A percentile compares a stretch with the other conserved stretches of the same genome.
Evolutionary conservation across 1,284 basidiomycete genomes (phyloP).

Genomic region (Rhodotorula glutinis): DNA sequence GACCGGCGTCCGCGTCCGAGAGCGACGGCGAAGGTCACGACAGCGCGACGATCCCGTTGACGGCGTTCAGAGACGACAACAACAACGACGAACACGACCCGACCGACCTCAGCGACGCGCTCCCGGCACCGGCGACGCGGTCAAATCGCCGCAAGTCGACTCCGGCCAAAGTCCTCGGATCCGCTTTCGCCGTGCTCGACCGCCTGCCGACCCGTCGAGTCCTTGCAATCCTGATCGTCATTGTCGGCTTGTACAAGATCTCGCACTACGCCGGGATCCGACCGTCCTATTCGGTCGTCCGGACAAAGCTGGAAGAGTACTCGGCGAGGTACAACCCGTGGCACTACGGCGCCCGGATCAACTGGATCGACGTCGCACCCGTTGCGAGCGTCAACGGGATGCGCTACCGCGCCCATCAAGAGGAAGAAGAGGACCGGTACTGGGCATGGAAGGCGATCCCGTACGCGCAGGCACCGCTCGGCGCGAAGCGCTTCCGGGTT

Average conservation of each 20-base stretch:
- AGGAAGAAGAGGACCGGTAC: constrained; percentile 12
- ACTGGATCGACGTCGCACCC: not conserved
- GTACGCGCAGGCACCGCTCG: constrained; percentile 26
- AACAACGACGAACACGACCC: not conserved
- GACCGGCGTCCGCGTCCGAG: too few species aligned
- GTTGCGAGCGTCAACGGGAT: constrained; percentile 1
- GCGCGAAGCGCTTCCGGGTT: constrained; percentile 24
- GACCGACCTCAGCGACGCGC: constrained; percentile 1
- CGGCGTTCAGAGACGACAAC: constrained; percentile 7
- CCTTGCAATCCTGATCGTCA: constrained; percentile 26
- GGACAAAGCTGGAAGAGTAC: not conserved
- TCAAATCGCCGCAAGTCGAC: not conserved
- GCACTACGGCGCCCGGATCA: not conserved
- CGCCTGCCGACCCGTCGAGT: constrained; percentile 16
- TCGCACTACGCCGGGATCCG: not conserved
- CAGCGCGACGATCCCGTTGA: constrained; percentile 19
- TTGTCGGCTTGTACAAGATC: constrained; percentile 28
- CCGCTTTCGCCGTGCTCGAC: not conserved
- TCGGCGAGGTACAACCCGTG: constrained; percentile 20
- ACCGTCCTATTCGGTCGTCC: constrained; percentile 1
- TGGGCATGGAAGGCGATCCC: constrained; percentile 27
- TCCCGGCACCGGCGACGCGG: not conserved
- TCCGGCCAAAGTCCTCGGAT: not conserved
- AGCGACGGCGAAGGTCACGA: not conserved
- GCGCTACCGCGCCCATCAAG: constrained; percentile 8